Evolutionary conservation across 768 basidiomycete genomes (phyloP), one percentile per base, ranked within the genome.

Genomic region (Naganishia vishniacii): DNA sequence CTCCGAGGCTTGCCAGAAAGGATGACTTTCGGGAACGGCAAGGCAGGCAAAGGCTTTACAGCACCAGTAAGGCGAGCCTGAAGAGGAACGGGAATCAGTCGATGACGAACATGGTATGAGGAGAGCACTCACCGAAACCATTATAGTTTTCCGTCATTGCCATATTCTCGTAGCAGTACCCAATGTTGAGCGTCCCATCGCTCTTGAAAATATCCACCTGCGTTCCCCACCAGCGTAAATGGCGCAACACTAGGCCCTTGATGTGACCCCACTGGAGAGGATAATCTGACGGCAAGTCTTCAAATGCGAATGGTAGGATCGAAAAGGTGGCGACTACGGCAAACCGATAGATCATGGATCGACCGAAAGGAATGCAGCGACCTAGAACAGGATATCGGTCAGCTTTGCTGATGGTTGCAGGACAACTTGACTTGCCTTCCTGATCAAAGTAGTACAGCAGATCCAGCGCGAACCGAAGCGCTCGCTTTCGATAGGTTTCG

Each of bases 301-400:
- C 49, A 42, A 64, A 64, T 2, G 87, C 86, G 68, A 86, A 86
- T 0, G 86, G 86, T 34, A 88, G 72, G 4, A 86, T 86, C 12
- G 85, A 84, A 83, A 87, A 88, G 75, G 88, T 87, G 5, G 87
- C 84, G 15, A 86, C 84, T 68, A 86, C 87, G n/a, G 87, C 87
- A 71, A 86, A 88, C 46, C 88, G 82, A 71, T 88, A 88, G 4
- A 85, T 85, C 79, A 88, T 80, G 66, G 86, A 87, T 56, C 88
- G 78, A 8, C 87, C 88, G 68, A 88, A 89, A 0, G 87, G 84
- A 67, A 88, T 85, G 0, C 84, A 85, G 23, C 86, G 84, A 7
- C 87, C 87, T 87, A 64, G 6, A 64, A 9, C 47, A 37, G 37
- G 64, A 60, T 0, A 28, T 29, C 16, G 37, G 16, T 18, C n/a